Conservation (phyloP, 139 green algal species). For the Chlorella sp. region DNA sequence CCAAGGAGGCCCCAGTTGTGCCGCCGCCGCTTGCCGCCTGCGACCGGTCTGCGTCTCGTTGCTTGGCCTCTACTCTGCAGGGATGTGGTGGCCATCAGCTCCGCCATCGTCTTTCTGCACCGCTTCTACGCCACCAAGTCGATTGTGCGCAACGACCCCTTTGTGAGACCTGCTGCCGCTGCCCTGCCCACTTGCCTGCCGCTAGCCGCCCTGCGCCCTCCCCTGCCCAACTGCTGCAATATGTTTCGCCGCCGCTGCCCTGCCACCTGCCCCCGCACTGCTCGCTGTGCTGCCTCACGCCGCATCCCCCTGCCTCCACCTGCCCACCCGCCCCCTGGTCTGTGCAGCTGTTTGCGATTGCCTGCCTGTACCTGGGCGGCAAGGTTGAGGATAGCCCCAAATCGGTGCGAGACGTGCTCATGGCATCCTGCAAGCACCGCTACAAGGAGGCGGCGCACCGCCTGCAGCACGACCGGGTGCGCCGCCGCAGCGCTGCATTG, state of each 20-base stretch:
- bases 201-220: too few species aligned
- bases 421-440: slow-evolving; percentile 6
- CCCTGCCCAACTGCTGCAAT: too few species aligned
- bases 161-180: slow-evolving; percentile 44
- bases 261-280: too few species aligned
- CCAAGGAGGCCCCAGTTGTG: too few species aligned
- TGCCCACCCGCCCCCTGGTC: neutral
- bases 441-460: neutral
- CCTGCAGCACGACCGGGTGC: neutral
- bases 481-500: too few species aligned
- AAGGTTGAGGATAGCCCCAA: slow-evolving; percentile 91
- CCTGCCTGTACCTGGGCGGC: slow-evolving; percentile 87
- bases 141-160: slow-evolving; percentile 73
- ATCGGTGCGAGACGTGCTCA: slow-evolving; percentile 70
- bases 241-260: too few species aligned
- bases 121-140: slow-evolving; percentile 76
- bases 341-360: slow-evolving; percentile 78
- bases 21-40: too few species aligned
- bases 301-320: too few species aligned
- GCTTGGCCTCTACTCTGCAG: too few species aligned
- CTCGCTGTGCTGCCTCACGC: too few species aligned
- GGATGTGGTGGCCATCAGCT: slow-evolving; percentile 43
- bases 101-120: slow-evolving; percentile 70
- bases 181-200: too few species aligned
- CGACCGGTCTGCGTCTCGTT: too few species aligned